Conservation (phyloP, 352 stramenopile genomes). For the Pythium brassicae region DNA sequence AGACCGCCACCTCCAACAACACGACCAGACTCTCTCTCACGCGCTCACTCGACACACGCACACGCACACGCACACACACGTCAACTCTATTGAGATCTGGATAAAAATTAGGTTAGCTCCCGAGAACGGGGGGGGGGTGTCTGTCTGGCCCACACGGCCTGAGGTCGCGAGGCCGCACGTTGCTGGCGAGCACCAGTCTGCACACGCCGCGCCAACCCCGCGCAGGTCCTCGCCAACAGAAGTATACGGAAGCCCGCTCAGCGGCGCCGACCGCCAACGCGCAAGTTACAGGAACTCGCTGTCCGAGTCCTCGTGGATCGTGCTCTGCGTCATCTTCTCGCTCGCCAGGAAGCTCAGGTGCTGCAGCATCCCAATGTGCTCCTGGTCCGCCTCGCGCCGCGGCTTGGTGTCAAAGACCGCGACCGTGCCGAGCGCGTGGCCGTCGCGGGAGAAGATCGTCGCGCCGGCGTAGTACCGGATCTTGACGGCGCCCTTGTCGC, state of each 20-base stretch:
- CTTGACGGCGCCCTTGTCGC: conserved; percentile 78
- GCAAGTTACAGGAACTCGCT: conserved; percentile 79
- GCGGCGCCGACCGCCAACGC: too few species aligned
- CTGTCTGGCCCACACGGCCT: conserved; percentile 4
- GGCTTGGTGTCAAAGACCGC: conserved; percentile 83
- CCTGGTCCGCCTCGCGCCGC: conserved; percentile 68
- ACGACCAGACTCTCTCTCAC: too few species aligned
- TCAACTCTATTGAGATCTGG: neutral
- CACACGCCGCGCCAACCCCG: too few species aligned
- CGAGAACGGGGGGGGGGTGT: neutral
- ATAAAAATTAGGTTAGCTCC: conserved; percentile 1
- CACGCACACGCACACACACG: neutral
- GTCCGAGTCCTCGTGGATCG: conserved; percentile 72
- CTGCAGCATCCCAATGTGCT: conserved; percentile 86
- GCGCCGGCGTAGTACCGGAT: conserved; percentile 85
- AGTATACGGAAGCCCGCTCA: too few species aligned
- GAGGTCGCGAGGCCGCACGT: too few species aligned
- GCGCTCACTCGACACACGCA: too few species aligned
- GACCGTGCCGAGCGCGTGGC: conserved; percentile 77
- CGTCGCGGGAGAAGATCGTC: conserved; percentile 78
- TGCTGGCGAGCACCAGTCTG: too few species aligned
- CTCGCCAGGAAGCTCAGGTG: conserved; percentile 83
- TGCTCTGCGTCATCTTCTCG: conserved; percentile 86
- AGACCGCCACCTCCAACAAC: too few species aligned
- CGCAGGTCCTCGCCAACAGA: too few species aligned